Evolutionary conservation across 768 basidiomycete genomes (phyloP), one percentile per base, ranked within the genome.

Genomic region (Boletus edulis): DNA sequence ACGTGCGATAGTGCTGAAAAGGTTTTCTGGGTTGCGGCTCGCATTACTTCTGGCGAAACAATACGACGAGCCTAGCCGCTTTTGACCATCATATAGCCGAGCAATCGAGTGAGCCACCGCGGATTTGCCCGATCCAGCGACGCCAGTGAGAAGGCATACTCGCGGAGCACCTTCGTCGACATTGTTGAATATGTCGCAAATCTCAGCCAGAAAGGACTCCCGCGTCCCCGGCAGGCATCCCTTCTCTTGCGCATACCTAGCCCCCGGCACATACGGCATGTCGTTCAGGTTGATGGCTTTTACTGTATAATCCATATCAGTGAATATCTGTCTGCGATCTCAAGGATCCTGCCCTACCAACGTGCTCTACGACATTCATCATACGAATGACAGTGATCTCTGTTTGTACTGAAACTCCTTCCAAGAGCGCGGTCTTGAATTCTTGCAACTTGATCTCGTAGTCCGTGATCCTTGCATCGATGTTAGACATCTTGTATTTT

Each of bases 1-100:
- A 18, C 38, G 38, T 17, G 38, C 17, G 7, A 39, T 38, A 0
- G 66, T 71, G 35, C 59, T 63, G 58, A 68, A 67, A 1, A 69
- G 14, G 49, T 60, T 52, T 48, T 31, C 34, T 29, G 58, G 47
- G 34, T 62, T 49, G 9, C 56, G 55, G 29, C 35, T 52, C 15
- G 45, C 18, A n/a, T 22, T 40, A 15, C 35, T 37, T 8, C 29
- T 49, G n/a, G 56, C 32, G 49, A 68, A 63, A 37, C 58, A 70
- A 15, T 41, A 49, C 8, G 39, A 49, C 6, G 48, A 39, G 4
- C 48, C 48, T 5, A 49, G 24, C 35, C 48, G 27, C 27, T 49
- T 29, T 29, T 39, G 48, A 8, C 17, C 24, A 8, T 49, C 37
- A 7, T 27, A 65, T 13, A 55, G 37, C 20, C 44, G 42, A 14